A percentile compares a stretch with the other conserved stretches of the same genome.
Evolutionary conservation across 1,284 basidiomycete species (phyloP).

Genomic region (Melanopsichium pennsylvanicum): DNA sequence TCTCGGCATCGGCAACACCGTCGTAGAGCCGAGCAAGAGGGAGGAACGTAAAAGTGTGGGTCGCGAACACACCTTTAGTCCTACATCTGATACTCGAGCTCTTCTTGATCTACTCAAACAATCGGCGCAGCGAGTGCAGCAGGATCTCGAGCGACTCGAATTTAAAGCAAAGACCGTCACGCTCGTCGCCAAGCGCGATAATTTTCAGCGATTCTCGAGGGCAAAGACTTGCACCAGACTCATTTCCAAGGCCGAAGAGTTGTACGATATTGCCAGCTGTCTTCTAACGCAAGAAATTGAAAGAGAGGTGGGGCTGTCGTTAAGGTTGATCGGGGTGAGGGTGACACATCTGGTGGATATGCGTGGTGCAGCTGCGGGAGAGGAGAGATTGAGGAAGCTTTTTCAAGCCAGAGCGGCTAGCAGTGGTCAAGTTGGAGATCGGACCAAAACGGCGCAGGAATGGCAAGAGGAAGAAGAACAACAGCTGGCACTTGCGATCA

Average conservation of each 20-base stretch:
- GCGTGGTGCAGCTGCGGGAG: constrained; percentile 34
- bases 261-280: constrained; percentile 44
- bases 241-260: constrained; percentile 47
- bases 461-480: constrained; percentile 40
- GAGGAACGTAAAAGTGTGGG: constrained; percentile 61
- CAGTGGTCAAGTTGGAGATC: no score
- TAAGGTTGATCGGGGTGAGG: constrained; percentile 59
- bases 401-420: constrained; percentile 11
- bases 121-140: constrained; percentile 51
- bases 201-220: constrained; percentile 60
- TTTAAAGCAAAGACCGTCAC: constrained; percentile 58
- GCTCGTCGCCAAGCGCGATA: constrained; percentile 56
- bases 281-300: constrained; percentile 51
- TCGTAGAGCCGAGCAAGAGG: constrained; percentile 56
- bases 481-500: constrained; percentile 44
- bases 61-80: constrained; percentile 62
- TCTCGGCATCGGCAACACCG: constrained; percentile 55
- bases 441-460: constrained; percentile 22
- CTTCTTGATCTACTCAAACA: constrained; percentile 47
- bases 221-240: constrained; percentile 31
- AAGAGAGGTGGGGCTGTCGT: constrained; percentile 24
- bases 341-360: constrained; percentile 51
- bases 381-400: constrained; percentile 33
- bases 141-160: constrained; percentile 52
- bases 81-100: constrained; percentile 37